Evolutionary conservation across 1,139 yeast genomes (phyloP), one percentile per base, ranked within the genome.

Genomic region (Hansenula anomala): DNA sequence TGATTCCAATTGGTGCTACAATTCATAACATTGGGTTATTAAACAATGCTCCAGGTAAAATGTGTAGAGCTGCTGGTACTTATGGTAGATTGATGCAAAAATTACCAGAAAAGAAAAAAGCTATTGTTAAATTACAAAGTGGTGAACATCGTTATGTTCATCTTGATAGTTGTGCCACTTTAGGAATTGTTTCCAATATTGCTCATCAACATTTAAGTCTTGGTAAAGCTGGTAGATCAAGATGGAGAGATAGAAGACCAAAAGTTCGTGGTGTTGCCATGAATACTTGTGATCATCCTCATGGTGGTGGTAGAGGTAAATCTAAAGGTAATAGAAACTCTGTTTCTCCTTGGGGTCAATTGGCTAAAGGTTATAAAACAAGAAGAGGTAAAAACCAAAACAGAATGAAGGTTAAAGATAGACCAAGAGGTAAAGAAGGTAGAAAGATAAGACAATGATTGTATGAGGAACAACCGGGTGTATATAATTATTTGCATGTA

Each of bases 261-360:
- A 78, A 84, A 39, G 96, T 89, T 29, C 85, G 99, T 73, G 99
- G 99, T 77, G 88, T 89, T 53, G 98, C 98, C 38, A 88, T 88
- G 96, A 92, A 92, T 67, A 94, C 95, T 45, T 79, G 81, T 59
- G 97, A 92, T 66, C 99, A 92, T 71, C 99, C 99, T 51, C 94
- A 89, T 58, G 99, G 99, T 74, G 99, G 99, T 83, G 99, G 99
- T 69, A 84, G 98, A 75, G 99, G 99, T 77, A 94, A 92, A 65
- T 86, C 96, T 43, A 92, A 94, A 79, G 87, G 96, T 48, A 90
- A 90, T 66, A 90, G 88, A 70, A 75, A 85, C 39, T 86, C 97
- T 13, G 89, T 85, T 71, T 86, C 96, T 44, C 94, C 95, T 66
- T 92, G 97, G 97, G 98, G 99, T 59, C 82, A 82, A 51, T 64